Percentiles rank a stretch among this genome's conserved stretches.
phyloP scores from a whole-genome alignment of 768 basidiomycete genomes.

The Collybia nuda region DNA sequence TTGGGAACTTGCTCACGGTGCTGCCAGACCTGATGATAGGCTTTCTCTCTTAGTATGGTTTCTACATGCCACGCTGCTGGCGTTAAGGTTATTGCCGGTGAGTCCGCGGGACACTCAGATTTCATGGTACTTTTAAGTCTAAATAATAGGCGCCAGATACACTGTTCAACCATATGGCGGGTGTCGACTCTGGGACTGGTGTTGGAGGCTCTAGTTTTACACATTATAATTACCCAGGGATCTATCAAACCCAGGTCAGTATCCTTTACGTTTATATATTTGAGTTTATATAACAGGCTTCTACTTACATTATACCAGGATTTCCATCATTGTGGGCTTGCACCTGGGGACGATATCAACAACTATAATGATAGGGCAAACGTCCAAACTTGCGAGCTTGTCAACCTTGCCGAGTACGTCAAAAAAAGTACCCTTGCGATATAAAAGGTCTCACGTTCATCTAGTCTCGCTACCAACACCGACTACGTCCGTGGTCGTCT shows the following conservation, averaged over 20 bases:
- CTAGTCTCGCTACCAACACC: conserved; percentile 61
- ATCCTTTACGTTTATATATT: conserved; percentile 22
- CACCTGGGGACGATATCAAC: conserved; percentile 50
- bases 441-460: not conserved
- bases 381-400: conserved; percentile 58
- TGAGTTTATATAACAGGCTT: not conserved
- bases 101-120: conserved; percentile 1
- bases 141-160: conserved; percentile 34
- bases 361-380: conserved; percentile 53
- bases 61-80: conserved; percentile 50
- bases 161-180: conserved; percentile 69
- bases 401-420: conserved; percentile 50
- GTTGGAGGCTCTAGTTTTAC: conserved; percentile 50
- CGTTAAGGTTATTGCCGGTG: conserved; percentile 56
- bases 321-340: conserved; percentile 66
- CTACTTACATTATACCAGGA: conserved; percentile 26
- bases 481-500: conserved; percentile 56
- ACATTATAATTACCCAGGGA: conserved; percentile 52
- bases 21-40: not conserved
- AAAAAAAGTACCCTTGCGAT: not conserved
- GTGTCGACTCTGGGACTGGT: conserved; percentile 45
- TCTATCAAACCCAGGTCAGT: conserved; percentile 44
- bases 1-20: conserved; percentile 11
- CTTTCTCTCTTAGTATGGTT: conserved; percentile 37
- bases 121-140: not conserved